A percentile compares a stretch with the other conserved stretches of the same genome.
These are phyloP conservation scores for Blepharisma stoltei DNA, from an alignment of 73 alveolate genomes.

Conservation along the genomic window DNA sequence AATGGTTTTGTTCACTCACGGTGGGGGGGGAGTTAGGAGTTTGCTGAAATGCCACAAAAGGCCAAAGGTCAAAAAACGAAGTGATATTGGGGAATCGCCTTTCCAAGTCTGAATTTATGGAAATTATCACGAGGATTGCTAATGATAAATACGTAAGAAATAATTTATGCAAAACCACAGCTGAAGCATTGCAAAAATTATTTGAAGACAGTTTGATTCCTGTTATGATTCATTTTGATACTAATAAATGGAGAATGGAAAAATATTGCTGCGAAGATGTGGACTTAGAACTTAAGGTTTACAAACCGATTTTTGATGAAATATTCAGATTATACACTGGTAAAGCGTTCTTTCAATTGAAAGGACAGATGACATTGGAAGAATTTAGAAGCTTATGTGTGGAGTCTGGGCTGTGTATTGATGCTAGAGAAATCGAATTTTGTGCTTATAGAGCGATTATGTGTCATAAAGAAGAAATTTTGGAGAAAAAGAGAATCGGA, in stretches of 20 bases:
- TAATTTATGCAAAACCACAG: background rate
- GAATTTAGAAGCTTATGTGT: background rate
- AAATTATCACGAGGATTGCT: background rate
- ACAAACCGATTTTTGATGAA: conserved; percentile 5
- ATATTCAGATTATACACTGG: conserved; percentile 1
- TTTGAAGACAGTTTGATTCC: background rate
- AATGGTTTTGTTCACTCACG: too few relatives aligned
- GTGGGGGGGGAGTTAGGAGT: too few relatives aligned
- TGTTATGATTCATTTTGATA: background rate
- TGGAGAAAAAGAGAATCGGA: background rate
- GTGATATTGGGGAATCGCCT: conserved; percentile 8
- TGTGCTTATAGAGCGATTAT: conserved; percentile 10
- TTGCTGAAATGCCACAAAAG: background rate
- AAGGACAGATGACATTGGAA: background rate
- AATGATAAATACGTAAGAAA: background rate
- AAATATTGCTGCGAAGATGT: conserved; percentile 6
- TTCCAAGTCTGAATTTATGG: conserved; percentile 14
- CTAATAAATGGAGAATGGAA: background rate
- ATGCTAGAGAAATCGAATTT: conserved; percentile 5
- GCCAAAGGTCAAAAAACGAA: background rate
- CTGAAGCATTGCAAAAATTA: background rate
- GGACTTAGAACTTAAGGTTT: background rate
- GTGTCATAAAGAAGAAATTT: background rate
- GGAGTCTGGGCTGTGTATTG: conserved; percentile 1
- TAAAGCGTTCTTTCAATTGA: background rate